A percentile compares a stretch with the other conserved stretches of the same genome.
Conservation (phyloP, 2,329 filamentous ascomycete species). For the Aspergillus neoniger region DNA sequence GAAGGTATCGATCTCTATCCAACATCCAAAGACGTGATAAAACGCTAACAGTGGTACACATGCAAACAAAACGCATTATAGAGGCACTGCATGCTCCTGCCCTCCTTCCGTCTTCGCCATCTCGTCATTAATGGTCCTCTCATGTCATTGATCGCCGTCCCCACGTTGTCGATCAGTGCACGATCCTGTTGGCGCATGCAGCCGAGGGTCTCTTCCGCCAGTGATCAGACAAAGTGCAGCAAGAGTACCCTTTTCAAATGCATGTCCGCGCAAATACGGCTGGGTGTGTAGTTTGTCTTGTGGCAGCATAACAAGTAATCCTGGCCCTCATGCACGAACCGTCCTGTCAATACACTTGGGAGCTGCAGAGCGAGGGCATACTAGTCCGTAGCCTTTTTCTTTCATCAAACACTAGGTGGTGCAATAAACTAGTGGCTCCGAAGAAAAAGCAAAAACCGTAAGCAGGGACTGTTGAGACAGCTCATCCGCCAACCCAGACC, state of each 20-base stretch:
- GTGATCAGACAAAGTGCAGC: not conserved
- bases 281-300: not conserved
- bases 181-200: slow-evolving; percentile 10
- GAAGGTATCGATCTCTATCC: not conserved
- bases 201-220: not conserved
- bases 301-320: not conserved
- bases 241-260: not conserved
- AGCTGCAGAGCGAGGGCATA: not conserved
- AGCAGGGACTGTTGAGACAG: not conserved
- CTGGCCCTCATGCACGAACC: not conserved
- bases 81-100: not conserved
- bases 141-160: not conserved
- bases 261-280: not conserved
- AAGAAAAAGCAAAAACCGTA: not conserved
- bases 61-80: not conserved
- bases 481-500: not conserved
- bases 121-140: not conserved
- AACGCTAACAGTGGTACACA: not conserved
- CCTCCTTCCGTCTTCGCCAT: not conserved
- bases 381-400: not conserved
- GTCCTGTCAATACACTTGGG: not conserved
- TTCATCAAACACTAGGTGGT: not conserved
- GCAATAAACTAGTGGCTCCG: not conserved
- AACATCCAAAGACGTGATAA: not conserved
- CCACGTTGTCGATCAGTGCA: slow-evolving; percentile 19